Evolutionary conservation across 805 yeast species (phyloP).

Genomic region (Candida palmyrensis): DNA sequence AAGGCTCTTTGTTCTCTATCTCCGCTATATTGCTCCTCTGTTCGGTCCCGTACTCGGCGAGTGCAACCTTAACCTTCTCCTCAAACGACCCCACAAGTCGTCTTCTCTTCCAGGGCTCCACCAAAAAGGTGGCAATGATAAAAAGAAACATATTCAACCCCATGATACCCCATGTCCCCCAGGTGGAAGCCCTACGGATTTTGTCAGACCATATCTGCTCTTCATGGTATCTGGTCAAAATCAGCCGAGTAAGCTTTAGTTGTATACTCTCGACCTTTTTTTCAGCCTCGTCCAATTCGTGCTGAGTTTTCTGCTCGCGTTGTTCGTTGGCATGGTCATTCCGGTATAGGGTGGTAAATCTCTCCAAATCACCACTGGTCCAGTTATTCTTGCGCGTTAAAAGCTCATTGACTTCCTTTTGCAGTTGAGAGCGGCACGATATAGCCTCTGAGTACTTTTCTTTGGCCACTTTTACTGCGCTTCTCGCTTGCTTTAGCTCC

Average conservation of each 20-base stretch:
- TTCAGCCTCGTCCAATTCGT: conserved; percentile 50
- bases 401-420: conserved; percentile 80
- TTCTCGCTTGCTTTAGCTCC: conserved; percentile 44
- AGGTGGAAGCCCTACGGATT: conserved; percentile 87
- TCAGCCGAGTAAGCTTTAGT: conserved; percentile 64
- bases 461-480: conserved; percentile 45
- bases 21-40: too few species aligned
- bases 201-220: conserved; percentile 98
- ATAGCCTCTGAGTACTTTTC: conserved; percentile 54
- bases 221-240: conserved; percentile 86
- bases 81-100: conserved; percentile 81
- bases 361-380: conserved; percentile 73
- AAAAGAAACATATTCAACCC: conserved; percentile 78
- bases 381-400: conserved; percentile 81
- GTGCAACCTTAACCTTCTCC: conserved; percentile 54
- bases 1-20: not conserved
- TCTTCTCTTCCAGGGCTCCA: conserved; percentile 93
- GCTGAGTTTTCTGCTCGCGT: conserved; percentile 48
- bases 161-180: conserved; percentile 94
- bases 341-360: conserved; percentile 76
- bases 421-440: conserved; percentile 60
- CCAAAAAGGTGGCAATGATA: conserved; percentile 72
- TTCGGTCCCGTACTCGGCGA: too few species aligned
- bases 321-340: conserved; percentile 74
- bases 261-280: conserved; percentile 62